phyloP scores from a whole-genome alignment of 2,329 filamentous ascomycete species.

The Xylaria sp. region DNA sequence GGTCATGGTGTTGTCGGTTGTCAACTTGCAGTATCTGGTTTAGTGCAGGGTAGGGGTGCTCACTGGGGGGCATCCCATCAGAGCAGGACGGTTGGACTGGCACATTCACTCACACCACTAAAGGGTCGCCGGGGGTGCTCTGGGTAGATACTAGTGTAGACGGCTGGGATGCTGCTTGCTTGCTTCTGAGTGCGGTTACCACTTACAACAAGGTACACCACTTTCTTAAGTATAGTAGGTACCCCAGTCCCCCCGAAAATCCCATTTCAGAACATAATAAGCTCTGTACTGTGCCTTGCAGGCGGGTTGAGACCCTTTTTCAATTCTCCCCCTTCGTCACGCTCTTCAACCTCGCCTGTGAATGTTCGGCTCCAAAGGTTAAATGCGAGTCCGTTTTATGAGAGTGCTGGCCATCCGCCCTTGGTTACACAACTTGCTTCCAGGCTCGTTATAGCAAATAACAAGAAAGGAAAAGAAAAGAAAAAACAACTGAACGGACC shows the following conservation, averaged over 20 bases:
- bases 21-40: constrained; percentile 24
- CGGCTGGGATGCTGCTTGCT: constrained; percentile 13
- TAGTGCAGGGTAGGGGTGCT: constrained; percentile 26
- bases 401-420: constrained; percentile 40
- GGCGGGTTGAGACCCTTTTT: constrained; percentile 39
- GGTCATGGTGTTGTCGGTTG: constrained; percentile 29
- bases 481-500: constrained; percentile 16
- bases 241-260: constrained; percentile 39
- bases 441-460: constrained; percentile 17
- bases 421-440: constrained; percentile 44
- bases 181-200: background rate
- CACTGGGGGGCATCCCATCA: constrained; percentile 19
- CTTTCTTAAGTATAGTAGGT: constrained; percentile 16
- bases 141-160: constrained; percentile 9
- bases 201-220: constrained; percentile 3
- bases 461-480: too few species aligned
- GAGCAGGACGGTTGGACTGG: constrained; percentile 19
- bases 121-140: constrained; percentile 17
- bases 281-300: constrained; percentile 49
- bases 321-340: constrained; percentile 44
- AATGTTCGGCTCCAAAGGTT: constrained; percentile 41
- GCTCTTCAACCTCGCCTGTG: constrained; percentile 31
- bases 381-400: constrained; percentile 45
- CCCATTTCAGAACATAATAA: constrained; percentile 47
- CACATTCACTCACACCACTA: constrained; percentile 19